Evolutionary conservation across 75 land plant genomes (phyloP).

Genomic region (Pseudotsuga menziesii): DNA sequence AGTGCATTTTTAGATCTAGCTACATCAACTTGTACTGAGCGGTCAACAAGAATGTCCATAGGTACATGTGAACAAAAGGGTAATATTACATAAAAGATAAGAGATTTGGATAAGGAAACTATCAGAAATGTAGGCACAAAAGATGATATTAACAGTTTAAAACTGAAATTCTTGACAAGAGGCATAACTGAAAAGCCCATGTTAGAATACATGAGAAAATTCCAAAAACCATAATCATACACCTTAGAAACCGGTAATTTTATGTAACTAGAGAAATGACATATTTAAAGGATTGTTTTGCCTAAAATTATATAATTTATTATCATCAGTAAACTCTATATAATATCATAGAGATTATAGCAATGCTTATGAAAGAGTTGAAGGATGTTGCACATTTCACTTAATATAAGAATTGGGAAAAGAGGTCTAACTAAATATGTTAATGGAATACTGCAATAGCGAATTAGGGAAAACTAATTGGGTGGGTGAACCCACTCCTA

Average conservation of each 20-base stretch:
- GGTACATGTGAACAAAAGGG: conserved; percentile 57
- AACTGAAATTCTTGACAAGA: conserved; percentile 23
- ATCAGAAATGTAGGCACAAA: conserved; percentile 17
- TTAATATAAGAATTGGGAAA: no score
- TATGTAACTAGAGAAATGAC: no score
- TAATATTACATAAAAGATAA: neutral
- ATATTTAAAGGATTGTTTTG: no score
- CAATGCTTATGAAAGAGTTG: no score
- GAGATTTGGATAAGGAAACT: neutral
- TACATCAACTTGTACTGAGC: conserved; percentile 92
- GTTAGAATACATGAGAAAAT: conserved; percentile 20
- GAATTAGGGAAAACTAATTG: no score
- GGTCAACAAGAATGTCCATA: conserved; percentile 89
- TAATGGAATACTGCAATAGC: no score
- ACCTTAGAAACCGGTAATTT: neutral
- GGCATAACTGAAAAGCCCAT: conserved; percentile 29
- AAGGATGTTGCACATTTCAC: no score
- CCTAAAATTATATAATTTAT: no score
- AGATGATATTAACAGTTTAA: conserved; percentile 18
- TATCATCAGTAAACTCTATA: no score
- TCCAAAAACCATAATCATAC: conserved; percentile 17
- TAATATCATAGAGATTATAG: no score
- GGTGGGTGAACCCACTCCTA: no score
- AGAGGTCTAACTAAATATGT: no score
- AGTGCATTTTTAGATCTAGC: conserved; percentile 72